A percentile compares a stretch with the other conserved stretches of the same genome.
Conservation (phyloP, 192 early-diverging fungal genomes). For the Backusella macrospora region DNA sequence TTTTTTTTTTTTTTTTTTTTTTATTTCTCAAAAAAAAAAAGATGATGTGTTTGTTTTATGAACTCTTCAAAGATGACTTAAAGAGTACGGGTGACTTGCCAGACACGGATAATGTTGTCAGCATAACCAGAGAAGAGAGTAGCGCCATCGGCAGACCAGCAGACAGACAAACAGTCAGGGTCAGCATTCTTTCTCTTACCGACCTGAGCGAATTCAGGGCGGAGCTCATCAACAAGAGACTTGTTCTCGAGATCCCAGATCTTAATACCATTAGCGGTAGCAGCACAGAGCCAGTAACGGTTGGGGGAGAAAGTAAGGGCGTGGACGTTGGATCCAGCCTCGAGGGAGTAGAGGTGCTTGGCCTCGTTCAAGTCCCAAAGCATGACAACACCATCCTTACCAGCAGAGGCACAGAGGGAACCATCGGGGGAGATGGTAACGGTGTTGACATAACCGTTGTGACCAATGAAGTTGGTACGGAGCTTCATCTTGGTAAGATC, state of each 20-base stretch:
- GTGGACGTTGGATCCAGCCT: constrained; percentile 95
- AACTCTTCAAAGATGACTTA: constrained; percentile 20
- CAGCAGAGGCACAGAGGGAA: constrained; percentile 99
- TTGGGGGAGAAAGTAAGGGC: constrained; percentile 98
- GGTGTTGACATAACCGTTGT: constrained; percentile 97
- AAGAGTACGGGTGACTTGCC: constrained; percentile 71
- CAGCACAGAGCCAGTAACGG: constrained; percentile 99
- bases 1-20: constrained; percentile 5
- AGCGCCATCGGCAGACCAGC: constrained; percentile 98
- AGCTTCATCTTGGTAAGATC: constrained; percentile 98
- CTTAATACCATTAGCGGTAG: constrained; percentile 94
- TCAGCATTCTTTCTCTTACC: constrained; percentile 73
- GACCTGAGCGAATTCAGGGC: constrained; percentile 69
- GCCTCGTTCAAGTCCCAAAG: constrained; percentile 99
- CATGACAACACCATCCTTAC: constrained; percentile 99
- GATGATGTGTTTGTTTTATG: background rate
- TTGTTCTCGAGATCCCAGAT: constrained; percentile 99
- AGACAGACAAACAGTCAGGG: constrained; percentile 93
- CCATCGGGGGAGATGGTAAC: constrained; percentile 99
- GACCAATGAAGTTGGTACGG: constrained; percentile 98
- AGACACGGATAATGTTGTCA: constrained; percentile 84
- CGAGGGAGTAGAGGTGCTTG: constrained; percentile 99
- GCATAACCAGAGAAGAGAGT: constrained; percentile 99
- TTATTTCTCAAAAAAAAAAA: background rate
- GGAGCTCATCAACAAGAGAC: constrained; percentile 92